Evolutionary conservation across 768 basidiomycete species (phyloP).

Genomic region (Auriscalpium microsporum): DNA sequence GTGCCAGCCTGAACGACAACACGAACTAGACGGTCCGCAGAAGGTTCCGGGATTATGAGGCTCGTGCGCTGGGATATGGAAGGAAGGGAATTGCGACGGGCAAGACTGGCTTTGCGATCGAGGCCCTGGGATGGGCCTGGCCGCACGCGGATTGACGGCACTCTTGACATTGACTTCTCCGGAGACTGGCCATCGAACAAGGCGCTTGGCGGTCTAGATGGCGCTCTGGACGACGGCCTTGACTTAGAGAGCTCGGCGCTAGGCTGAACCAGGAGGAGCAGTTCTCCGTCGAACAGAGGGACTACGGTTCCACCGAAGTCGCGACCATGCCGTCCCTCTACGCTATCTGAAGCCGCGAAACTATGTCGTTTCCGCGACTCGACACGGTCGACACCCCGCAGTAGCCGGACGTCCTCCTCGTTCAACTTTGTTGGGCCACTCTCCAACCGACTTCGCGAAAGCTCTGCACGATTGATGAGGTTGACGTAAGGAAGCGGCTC

Average conservation of each 20-base stretch:
- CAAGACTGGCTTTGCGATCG: slow-evolving; percentile 70
- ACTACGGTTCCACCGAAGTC: slow-evolving; percentile 62
- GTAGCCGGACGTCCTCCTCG: slow-evolving; percentile 48
- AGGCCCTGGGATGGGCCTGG: slow-evolving; percentile 58
- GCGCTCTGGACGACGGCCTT: slow-evolving; percentile 60
- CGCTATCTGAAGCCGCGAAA: slow-evolving; percentile 19
- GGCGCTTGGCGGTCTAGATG: slow-evolving; percentile 32
- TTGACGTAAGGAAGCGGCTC: slow-evolving; percentile 62
- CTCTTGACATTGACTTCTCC: slow-evolving; percentile 41
- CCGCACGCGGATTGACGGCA: slow-evolving; percentile 73
- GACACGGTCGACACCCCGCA: slow-evolving; percentile 44
- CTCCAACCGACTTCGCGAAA: slow-evolving; percentile 62
- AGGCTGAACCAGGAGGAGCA: slow-evolving; percentile 60
- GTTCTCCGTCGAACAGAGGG: slow-evolving; percentile 65
- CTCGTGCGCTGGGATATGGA: slow-evolving; percentile 57
- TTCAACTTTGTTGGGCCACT: slow-evolving; percentile 42
- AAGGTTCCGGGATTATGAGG: slow-evolving; percentile 50
- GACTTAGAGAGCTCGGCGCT: slow-evolving; percentile 41
- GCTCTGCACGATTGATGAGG: slow-evolving; percentile 57
- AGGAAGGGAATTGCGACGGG: slow-evolving; percentile 72
- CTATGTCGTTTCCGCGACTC: slow-evolving; percentile 26
- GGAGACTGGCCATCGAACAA: slow-evolving; percentile 15
- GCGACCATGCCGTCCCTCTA: slow-evolving; percentile 11
- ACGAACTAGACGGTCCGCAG: slow-evolving; percentile 63
- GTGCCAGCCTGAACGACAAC: slow-evolving; percentile 76